Evolutionary conservation across 2,329 filamentous ascomycete genomes (phyloP).

Genomic region (Pseudogymnoascus sp.): DNA sequence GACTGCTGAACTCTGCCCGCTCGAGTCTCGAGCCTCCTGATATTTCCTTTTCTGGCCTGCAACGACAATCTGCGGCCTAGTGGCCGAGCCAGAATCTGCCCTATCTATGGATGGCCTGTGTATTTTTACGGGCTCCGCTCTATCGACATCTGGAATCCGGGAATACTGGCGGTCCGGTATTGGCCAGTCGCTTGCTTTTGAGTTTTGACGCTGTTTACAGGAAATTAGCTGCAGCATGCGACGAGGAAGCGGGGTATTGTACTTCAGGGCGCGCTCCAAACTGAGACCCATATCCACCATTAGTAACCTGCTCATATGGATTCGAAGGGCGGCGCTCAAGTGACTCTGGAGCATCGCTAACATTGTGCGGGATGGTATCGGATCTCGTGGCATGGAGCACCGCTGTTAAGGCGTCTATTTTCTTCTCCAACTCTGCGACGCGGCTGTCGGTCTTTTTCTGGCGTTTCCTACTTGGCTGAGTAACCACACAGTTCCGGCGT

Average conservation of each 20-base stretch:
- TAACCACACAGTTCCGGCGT: slow-evolving; percentile 34
- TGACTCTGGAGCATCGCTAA: not conserved
- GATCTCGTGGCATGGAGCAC: slow-evolving; percentile 29
- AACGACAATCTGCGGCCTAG: slow-evolving; percentile 26
- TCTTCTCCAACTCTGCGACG: slow-evolving; percentile 38
- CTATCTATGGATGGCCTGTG: not conserved
- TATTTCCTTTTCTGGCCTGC: slow-evolving; percentile 31
- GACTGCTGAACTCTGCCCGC: slow-evolving; percentile 3
- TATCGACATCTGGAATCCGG: slow-evolving; percentile 23
- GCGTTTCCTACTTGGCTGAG: slow-evolving; percentile 35
- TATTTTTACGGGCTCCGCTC: slow-evolving; percentile 11
- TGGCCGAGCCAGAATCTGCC: not conserved
- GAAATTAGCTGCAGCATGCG: not conserved
- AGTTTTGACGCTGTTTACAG: slow-evolving; percentile 1
- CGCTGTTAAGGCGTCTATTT: slow-evolving; percentile 35
- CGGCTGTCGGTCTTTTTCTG: slow-evolving; percentile 39
- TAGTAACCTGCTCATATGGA: slow-evolving; percentile 29
- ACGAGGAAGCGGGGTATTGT: slow-evolving; percentile 5
- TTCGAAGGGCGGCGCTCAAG: slow-evolving; percentile 13
- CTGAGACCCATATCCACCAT: slow-evolving; percentile 23
- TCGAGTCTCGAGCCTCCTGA: slow-evolving; percentile 20
- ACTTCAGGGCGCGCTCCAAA: slow-evolving; percentile 20
- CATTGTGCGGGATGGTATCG: slow-evolving; percentile 8
- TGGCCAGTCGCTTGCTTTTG: slow-evolving; percentile 10
- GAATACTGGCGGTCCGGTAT: slow-evolving; percentile 24